phyloP scores from a whole-genome alignment of 2,329 filamentous ascomycete genomes.

The Xylariomycetidae sp. region DNA sequence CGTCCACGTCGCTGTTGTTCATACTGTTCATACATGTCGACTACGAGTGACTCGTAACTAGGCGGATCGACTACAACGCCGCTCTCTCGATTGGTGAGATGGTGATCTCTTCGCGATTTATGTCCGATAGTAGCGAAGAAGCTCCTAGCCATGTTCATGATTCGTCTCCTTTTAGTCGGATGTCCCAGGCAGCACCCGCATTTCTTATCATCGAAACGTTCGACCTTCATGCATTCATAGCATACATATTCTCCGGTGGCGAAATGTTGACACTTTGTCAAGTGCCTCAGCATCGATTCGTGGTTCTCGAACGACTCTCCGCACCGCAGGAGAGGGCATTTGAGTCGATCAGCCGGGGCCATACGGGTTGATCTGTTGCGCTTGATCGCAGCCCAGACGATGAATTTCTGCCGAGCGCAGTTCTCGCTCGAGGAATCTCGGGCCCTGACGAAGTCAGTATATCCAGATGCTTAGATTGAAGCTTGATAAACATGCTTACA shows the following conservation, averaged over 20 bases:
- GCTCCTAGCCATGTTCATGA: constrained; percentile 48
- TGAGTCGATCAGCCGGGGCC: constrained; percentile 41
- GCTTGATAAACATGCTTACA: constrained; percentile 20
- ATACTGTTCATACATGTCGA: constrained; percentile 19
- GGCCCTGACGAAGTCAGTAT: constrained; percentile 31
- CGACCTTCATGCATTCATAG: constrained; percentile 48
- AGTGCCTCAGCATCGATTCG: constrained; percentile 50
- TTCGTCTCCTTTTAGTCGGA: constrained; percentile 46
- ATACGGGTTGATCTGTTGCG: constrained; percentile 46
- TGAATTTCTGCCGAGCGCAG: constrained; percentile 49
- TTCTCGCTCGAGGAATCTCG: constrained; percentile 42
- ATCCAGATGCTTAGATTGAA: constrained; percentile 1
- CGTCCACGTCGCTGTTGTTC: constrained; percentile 13
- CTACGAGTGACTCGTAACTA: constrained; percentile 40
- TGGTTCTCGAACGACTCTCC: constrained; percentile 45
- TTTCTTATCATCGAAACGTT: constrained; percentile 47
- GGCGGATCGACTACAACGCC: constrained; percentile 35
- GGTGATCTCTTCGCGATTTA: constrained; percentile 36
- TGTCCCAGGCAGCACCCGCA: constrained; percentile 47
- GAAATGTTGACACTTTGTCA: constrained; percentile 45
- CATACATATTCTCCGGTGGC: constrained; percentile 51
- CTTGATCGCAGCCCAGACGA: constrained; percentile 52
- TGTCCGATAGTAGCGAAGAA: constrained; percentile 51
- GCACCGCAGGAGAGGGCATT: constrained; percentile 49
- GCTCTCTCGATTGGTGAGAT: constrained; percentile 22